These are phyloP conservation scores for Leccinum subgranulosum DNA, from an alignment of 768 basidiomycete genomes.

Conservation along the genomic window DNA sequence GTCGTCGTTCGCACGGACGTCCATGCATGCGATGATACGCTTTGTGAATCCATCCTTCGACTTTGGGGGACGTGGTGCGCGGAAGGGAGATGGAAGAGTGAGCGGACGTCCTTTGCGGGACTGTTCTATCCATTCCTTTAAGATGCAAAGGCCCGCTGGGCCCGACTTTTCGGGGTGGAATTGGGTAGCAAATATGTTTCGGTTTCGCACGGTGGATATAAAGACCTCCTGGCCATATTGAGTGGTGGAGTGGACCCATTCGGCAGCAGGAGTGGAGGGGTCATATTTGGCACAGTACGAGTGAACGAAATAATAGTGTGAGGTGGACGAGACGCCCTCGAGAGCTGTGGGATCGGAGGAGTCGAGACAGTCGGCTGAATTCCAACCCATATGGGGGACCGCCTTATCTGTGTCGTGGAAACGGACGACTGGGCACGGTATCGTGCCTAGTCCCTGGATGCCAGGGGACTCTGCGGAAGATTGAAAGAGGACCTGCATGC, in stretches of 20 bases:
- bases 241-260: slow-evolving; percentile 83
- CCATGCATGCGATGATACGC: slow-evolving; percentile 95
- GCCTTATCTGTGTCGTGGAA: slow-evolving; percentile 75
- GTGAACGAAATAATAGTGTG: slow-evolving; percentile 96
- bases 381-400: slow-evolving; percentile 99
- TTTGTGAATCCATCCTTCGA: slow-evolving; percentile 75
- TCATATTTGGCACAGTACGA: slow-evolving; percentile 85
- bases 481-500: slow-evolving; percentile 93
- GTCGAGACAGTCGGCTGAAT: slow-evolving; percentile 62
- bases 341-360: slow-evolving; percentile 36
- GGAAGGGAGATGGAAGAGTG: slow-evolving; percentile 25
- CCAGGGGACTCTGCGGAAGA: slow-evolving; percentile 76
- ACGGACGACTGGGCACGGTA: slow-evolving; percentile 74
- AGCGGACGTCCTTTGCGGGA: slow-evolving; percentile 41
- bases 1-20: slow-evolving; percentile 92
- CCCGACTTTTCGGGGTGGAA: slow-evolving; percentile 99
- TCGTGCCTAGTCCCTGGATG: slow-evolving; percentile 72
- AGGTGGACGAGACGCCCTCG: slow-evolving; percentile 48
- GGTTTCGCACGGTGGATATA: slow-evolving; percentile 76
- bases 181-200: slow-evolving; percentile 88
- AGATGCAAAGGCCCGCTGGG: slow-evolving; percentile 73
- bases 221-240: slow-evolving; percentile 95
- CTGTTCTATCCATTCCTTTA: slow-evolving; percentile 75
- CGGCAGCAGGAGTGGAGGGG: slow-evolving; percentile 52
- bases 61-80: slow-evolving; percentile 37